Conservation (phyloP, 345 rosid genomes). For the Populus davidiana region DNA sequence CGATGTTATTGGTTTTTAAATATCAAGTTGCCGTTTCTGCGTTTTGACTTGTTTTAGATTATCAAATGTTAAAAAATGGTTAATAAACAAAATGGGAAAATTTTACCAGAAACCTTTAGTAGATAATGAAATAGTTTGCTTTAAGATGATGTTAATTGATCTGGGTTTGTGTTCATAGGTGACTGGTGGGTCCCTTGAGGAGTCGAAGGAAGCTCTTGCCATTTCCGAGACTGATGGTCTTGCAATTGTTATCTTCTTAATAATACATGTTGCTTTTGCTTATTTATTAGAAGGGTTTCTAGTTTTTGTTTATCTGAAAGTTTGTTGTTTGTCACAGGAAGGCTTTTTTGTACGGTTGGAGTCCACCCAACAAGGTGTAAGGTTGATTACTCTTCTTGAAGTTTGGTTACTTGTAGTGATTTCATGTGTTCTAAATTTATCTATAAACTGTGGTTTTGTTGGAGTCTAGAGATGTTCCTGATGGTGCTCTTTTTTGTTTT, state of each 20-base stretch:
- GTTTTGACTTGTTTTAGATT: neutral
- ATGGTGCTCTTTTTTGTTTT: slow-evolving; percentile 1
- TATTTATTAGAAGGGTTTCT: neutral
- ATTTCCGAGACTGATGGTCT: slow-evolving; percentile 91
- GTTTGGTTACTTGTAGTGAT: slow-evolving; percentile 2
- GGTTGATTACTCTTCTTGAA: slow-evolving; percentile 33
- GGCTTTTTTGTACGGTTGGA: slow-evolving; percentile 91
- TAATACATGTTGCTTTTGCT: neutral
- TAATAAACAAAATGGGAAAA: neutral
- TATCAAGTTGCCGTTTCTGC: neutral
- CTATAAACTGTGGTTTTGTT: neutral
- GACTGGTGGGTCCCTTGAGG: slow-evolving; percentile 92
- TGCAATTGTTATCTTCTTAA: neutral
- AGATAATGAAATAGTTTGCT: neutral
- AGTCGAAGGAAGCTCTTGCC: slow-evolving; percentile 92
- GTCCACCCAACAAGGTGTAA: slow-evolving; percentile 98
- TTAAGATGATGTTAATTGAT: neutral
- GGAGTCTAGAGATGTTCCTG: slow-evolving; percentile 12
- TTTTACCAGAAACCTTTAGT: neutral
- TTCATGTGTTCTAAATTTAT: neutral
- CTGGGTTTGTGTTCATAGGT: slow-evolving; percentile 45
- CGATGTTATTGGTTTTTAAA: neutral
- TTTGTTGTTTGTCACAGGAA: slow-evolving; percentile 43
- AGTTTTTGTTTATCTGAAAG: slow-evolving; percentile 6
- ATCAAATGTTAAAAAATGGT: neutral